Percentiles rank a stretch among this genome's conserved stretches.
Conservation (phyloP, 345 rosid genomes). For the Camelina sativa region DNA sequence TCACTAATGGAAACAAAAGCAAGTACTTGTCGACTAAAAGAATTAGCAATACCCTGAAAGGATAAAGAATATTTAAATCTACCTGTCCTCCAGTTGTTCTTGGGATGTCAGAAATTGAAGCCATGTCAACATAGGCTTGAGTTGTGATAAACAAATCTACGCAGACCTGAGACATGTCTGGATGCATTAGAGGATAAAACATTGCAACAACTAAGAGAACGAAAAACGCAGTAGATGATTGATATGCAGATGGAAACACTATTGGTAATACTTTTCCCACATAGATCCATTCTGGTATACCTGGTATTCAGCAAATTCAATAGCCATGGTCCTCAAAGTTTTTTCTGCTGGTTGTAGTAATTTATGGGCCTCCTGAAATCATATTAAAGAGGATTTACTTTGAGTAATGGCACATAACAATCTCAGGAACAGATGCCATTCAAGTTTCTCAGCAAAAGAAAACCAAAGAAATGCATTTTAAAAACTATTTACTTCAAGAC, state of each 20-base stretch:
- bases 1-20: constrained; percentile 16
- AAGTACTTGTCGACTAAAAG: constrained; percentile 8
- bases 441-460: constrained; percentile 11
- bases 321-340: constrained; percentile 90
- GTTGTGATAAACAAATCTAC: constrained; percentile 90
- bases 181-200: constrained; percentile 22
- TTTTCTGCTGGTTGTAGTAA: constrained; percentile 94
- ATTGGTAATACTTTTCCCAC: neutral
- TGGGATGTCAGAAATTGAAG: constrained; percentile 89
- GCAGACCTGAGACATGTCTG: constrained; percentile 69
- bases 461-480: constrained; percentile 20
- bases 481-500: constrained; percentile 14
- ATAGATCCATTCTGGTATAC: constrained; percentile 43
- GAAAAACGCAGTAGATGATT: neutral
- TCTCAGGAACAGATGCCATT: constrained; percentile 21
- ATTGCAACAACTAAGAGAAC: constrained; percentile 18
- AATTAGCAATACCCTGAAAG: constrained; percentile 6
- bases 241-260: constrained; percentile 22
- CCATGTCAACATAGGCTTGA: constrained; percentile 89
- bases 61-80: constrained; percentile 30
- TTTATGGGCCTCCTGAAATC: constrained; percentile 87
- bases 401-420: constrained; percentile 11
- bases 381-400: constrained; percentile 28
- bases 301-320: constrained; percentile 99
- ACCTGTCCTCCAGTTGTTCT: constrained; percentile 99